Evolutionary conservation across 179 eudicot species (phyloP).

Genomic region (Silene coronaria): DNA sequence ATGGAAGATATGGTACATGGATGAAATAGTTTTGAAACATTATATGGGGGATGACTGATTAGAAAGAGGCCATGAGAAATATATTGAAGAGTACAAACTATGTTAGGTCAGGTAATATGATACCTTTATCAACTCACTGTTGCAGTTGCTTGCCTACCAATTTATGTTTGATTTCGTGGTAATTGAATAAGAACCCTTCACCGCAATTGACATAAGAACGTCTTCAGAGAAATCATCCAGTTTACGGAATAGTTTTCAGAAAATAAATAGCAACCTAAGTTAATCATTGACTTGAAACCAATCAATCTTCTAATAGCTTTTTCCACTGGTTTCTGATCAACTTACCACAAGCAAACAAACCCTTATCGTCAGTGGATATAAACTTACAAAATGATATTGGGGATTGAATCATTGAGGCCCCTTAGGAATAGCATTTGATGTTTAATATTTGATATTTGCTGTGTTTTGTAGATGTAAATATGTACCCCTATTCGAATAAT

Average conservation of each 20-base stretch:
- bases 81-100: too few relatives aligned
- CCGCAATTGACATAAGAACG: too few relatives aligned
- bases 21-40: too few relatives aligned
- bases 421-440: neutral
- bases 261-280: neutral
- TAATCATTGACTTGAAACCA: neutral
- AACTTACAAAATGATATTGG: neutral
- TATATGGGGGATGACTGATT: too few relatives aligned
- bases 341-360: conserved; percentile 24
- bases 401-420: neutral
- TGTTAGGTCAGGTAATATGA: too few relatives aligned
- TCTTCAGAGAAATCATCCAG: too few relatives aligned
- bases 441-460: neutral
- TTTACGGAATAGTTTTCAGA: neutral
- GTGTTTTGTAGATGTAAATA: conserved; percentile 20
- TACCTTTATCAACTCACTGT: too few relatives aligned
- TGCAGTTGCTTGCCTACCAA: too few relatives aligned
- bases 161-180: too few relatives aligned
- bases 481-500: conserved; percentile 23
- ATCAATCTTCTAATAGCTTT: neutral
- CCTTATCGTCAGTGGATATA: neutral
- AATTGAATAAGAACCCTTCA: too few relatives aligned
- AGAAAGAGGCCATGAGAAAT: too few relatives aligned
- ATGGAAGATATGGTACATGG: too few relatives aligned
- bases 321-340: conserved; percentile 8